Percentiles rank a stretch among this genome's conserved stretches.
These are phyloP conservation scores for Nakazawaea anatomiae DNA, from an alignment of 805 yeast species.

Conservation along the genomic window DNA sequence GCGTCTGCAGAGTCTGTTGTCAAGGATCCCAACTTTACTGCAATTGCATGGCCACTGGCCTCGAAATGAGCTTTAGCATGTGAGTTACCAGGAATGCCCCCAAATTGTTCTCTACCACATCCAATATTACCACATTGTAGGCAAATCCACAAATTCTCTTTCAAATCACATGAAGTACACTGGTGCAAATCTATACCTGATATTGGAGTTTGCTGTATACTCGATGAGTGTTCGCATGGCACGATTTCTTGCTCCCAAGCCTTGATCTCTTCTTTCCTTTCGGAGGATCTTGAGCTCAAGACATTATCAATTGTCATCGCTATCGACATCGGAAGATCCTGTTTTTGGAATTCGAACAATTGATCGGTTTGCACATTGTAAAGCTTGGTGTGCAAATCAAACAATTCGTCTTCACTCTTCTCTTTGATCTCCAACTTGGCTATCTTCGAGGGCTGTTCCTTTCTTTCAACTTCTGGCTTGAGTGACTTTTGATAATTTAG, in stretches of 20 bases:
- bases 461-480: conserved; percentile 32
- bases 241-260: conserved; percentile 89
- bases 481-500: conserved; percentile 51
- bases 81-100: conserved; percentile 89
- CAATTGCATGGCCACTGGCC: conserved; percentile 58
- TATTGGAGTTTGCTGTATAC: conserved; percentile 35
- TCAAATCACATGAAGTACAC: conserved; percentile 58
- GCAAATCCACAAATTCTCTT: conserved; percentile 88
- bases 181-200: conserved; percentile 28
- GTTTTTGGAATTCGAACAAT: conserved; percentile 22
- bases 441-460: conserved; percentile 36
- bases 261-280: conserved; percentile 61
- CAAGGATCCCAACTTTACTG: conserved; percentile 86
- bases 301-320: conserved; percentile 35
- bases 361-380: conserved; percentile 30
- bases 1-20: conserved; percentile 77
- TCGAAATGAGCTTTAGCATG: conserved; percentile 80
- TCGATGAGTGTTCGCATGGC: conserved; percentile 72
- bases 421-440: conserved; percentile 65
- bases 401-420: conserved; percentile 56
- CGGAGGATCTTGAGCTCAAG: conserved; percentile 51
- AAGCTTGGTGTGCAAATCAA: conserved; percentile 36
- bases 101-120: conserved; percentile 93
- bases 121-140: conserved; percentile 86
- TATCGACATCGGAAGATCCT: conserved; percentile 23